Percentiles rank a stretch among this genome's conserved stretches.
phyloP scores from a whole-genome alignment of 2,329 filamentous ascomycete genomes.

The Diplodia sapinea region DNA sequence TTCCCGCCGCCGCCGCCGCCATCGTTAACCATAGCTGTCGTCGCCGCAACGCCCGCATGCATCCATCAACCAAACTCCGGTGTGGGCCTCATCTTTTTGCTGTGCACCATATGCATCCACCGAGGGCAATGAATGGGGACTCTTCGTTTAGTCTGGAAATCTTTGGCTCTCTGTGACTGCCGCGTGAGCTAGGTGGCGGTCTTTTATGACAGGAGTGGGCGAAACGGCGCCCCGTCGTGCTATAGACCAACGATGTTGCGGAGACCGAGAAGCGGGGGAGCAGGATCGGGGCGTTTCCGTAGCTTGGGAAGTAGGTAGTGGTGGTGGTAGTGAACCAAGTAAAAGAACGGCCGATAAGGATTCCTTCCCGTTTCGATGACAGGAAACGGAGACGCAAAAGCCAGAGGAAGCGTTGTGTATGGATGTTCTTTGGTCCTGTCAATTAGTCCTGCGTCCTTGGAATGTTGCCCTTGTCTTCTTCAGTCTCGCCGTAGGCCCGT shows the following conservation, averaged over 20 bases:
- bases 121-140: neutral
- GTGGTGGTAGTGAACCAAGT: neutral
- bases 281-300: neutral
- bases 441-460: neutral
- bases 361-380: slow-evolving; percentile 1
- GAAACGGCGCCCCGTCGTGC: neutral
- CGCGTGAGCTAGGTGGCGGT: neutral
- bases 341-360: slow-evolving; percentile 1
- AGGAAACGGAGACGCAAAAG: neutral
- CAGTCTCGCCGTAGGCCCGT: neutral
- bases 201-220: neutral
- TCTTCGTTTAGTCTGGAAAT: neutral
- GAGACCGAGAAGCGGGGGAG: neutral
- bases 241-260: neutral
- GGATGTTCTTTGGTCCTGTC: neutral
- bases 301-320: neutral
- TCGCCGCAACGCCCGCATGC: neutral
- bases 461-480: neutral
- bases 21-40: no score
- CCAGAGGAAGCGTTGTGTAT: neutral
- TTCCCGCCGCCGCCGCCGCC: neutral
- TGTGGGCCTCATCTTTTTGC: neutral
- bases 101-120: neutral
- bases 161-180: neutral
- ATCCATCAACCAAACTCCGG: neutral